Evolutionary conservation across 805 yeast species (phyloP), one percentile per base, ranked within the genome.

Genomic region (Tetrapisispora namnaoensis): DNA sequence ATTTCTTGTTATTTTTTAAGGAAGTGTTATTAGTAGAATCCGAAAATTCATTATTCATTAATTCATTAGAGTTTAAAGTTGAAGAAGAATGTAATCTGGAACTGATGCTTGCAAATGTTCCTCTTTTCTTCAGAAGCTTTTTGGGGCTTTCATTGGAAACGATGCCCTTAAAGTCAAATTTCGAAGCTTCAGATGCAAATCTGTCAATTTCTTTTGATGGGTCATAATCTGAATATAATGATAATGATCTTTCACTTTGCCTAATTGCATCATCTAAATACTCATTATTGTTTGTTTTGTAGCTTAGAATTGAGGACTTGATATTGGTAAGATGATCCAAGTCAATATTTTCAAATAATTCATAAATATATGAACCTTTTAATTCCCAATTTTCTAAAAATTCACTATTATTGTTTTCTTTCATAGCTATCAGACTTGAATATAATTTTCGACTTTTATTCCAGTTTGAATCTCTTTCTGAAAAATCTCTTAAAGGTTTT

Each of bases 341-440:
- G 62, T 87, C 93, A 55, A 83, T 80, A 52, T 72, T 73, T 60
- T 87, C 93, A 62, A 88, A 83, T 54, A 79, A 78, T 55, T 82
- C 82, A 60, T 86, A 83, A 40, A 84, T 78, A 48, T 75, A 79
- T 2, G 95, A 91, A 2, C 93, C 91, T 62, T 82, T 80, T 47
- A 77, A 70, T 53, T 80, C 82, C 96, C 96, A 88, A 56, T 78
- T 76, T 35, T 71, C 71, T 47, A 76, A 80, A 34, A 78, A 74
- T 44, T 66, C 63, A 70, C 46, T 68, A 66, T 51, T 66, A 46
- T 70, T 69, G 17, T 68, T 63, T 50, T 71, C 78, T 50, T 68
- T 65, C 18, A 54, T 58, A 42, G 67, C 67, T 8, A 78, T 77
- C 36, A 75, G 64, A 61, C 75, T 68, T 64, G 67, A 57, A 49